Evolutionary conservation across 2,329 filamentous ascomycete species (phyloP).

Genomic region (Fusarium vanettenii): DNA sequence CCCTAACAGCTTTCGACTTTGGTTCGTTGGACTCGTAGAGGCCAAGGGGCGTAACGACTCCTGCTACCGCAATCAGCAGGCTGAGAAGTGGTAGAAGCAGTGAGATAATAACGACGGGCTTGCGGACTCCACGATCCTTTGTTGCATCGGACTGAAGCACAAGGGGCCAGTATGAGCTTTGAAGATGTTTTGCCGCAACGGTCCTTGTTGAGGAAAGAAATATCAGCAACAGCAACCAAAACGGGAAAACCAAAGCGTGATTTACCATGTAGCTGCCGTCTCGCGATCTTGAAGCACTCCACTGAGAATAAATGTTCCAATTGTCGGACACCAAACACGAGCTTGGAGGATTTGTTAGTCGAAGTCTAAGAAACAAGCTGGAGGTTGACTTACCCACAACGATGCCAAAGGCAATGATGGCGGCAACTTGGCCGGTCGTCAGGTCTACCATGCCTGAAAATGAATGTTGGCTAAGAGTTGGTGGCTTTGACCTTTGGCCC

Average conservation of each 20-base stretch:
- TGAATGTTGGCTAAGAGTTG: background rate
- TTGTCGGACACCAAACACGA: constrained; percentile 14
- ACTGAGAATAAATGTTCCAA: constrained; percentile 7
- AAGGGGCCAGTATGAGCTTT: constrained; percentile 16
- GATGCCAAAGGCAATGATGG: background rate
- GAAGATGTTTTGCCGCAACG: constrained; percentile 4
- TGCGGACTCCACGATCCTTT: constrained; percentile 9
- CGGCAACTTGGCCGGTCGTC: background rate
- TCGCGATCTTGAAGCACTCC: constrained; percentile 9
- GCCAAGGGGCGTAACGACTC: constrained; percentile 19
- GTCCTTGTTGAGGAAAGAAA: constrained; percentile 1
- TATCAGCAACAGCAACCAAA: background rate
- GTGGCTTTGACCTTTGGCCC: background rate
- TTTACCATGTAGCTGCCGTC: constrained; percentile 17
- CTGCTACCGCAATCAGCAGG: constrained; percentile 6
- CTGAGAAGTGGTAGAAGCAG: constrained; percentile 1
- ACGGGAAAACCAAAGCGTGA: background rate
- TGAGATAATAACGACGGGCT: background rate
- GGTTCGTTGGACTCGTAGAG: constrained; percentile 17
- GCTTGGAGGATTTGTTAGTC: background rate
- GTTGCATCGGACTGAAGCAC: constrained; percentile 14
- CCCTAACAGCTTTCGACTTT: background rate
- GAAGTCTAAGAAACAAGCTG: background rate
- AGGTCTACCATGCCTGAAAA: background rate
- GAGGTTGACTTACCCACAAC: background rate